These are phyloP conservation scores for Hemileia vastatrix DNA, from an alignment of 1,284 basidiomycete species.

Conservation along the genomic window DNA sequence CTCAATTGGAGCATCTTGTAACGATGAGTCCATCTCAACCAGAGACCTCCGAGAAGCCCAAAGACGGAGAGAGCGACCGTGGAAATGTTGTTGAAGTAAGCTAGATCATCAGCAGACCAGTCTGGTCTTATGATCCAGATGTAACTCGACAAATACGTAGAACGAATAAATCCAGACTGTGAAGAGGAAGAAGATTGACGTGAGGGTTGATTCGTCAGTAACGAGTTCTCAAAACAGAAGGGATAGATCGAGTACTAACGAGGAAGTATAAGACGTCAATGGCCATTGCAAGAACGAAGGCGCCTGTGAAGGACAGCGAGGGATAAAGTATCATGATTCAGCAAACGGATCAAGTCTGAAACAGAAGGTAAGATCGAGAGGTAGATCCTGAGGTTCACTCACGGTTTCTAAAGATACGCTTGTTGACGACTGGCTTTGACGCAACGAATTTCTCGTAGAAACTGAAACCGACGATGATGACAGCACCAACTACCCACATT, in stretches of 20 bases:
- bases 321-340: no score
- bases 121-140: constrained; percentile 25
- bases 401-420: constrained; percentile 27
- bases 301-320: no score
- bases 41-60: constrained; percentile 46
- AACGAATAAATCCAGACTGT: constrained; percentile 19
- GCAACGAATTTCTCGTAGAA: constrained; percentile 25
- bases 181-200: neutral
- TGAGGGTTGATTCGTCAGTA: no score
- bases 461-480: constrained; percentile 24
- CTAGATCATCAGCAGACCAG: constrained; percentile 24
- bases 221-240: no score
- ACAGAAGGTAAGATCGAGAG: neutral
- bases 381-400: neutral
- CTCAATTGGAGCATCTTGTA: constrained; percentile 47
- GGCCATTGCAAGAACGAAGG: no score
- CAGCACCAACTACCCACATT: constrained; percentile 27
- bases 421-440: constrained; percentile 24
- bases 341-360: no score
- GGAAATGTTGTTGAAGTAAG: constrained; percentile 32
- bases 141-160: constrained; percentile 25
- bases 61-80: constrained; percentile 44
- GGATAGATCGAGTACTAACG: no score
- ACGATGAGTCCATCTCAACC: constrained; percentile 46
- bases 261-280: no score